phyloP scores from a whole-genome alignment of 306 rosid species.

The Gleditsia sinensis region DNA sequence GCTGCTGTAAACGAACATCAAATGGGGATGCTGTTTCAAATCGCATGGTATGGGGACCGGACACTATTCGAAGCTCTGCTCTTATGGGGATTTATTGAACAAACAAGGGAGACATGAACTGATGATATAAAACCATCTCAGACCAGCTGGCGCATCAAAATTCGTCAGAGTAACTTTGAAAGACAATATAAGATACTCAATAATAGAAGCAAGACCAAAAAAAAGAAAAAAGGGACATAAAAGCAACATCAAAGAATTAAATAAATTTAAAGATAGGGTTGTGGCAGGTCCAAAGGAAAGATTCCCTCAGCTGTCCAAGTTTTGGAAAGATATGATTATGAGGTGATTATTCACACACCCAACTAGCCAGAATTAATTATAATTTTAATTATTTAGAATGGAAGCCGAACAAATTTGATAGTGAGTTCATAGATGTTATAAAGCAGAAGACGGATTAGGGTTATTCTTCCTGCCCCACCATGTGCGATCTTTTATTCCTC shows the following conservation, averaged over 20 bases:
- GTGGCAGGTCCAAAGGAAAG: slow-evolving; percentile 21
- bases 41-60: slow-evolving; percentile 37
- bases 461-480: slow-evolving; percentile 34
- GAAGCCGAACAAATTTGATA: neutral
- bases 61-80: neutral
- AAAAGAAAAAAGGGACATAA: neutral
- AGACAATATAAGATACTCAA: neutral
- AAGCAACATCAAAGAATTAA: neutral
- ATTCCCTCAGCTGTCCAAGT: slow-evolving; percentile 35
- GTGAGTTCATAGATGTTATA: slow-evolving; percentile 14
- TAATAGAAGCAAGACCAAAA: neutral
- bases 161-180: slow-evolving; percentile 31
- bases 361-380: neutral
- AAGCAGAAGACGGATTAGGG: slow-evolving; percentile 16
- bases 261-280: neutral
- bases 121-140: slow-evolving; percentile 22
- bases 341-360: slow-evolving; percentile 16
- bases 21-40: neutral
- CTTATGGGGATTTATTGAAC: neutral
- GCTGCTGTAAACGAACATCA: neutral
- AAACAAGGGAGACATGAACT: slow-evolving; percentile 19
- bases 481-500: slow-evolving; percentile 8
- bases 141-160: slow-evolving; percentile 42
- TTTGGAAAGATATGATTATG: slow-evolving; percentile 35
- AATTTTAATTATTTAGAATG: slow-evolving; percentile 1